Conservation (phyloP, 352 stramenopile genomes). For the Globisporangium orthogonon region DNA sequence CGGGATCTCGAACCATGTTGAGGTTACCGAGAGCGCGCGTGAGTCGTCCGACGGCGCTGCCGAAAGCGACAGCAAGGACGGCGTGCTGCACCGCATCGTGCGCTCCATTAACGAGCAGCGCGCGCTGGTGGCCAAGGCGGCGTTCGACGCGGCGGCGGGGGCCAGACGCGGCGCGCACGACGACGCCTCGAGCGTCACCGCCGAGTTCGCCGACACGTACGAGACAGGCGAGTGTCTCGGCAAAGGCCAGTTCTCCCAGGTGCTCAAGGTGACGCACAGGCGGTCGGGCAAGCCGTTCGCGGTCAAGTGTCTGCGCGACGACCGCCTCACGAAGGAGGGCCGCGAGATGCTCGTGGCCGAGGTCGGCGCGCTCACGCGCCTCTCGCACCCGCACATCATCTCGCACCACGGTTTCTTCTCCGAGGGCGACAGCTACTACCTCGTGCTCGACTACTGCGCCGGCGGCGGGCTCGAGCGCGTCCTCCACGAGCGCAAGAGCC, state of each 20-base stretch:
- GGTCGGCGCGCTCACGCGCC: conserved; percentile 51
- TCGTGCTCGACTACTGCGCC: conserved; percentile 85
- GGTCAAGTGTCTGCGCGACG: conserved; percentile 60
- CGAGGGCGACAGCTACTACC: conserved; percentile 65
- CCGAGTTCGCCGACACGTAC: conserved; percentile 58
- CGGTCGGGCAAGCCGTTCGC: conserved; percentile 36
- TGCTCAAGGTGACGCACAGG: conserved; percentile 45
- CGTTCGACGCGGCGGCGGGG: conserved; percentile 1
- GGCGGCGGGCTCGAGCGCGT: conserved; percentile 77
- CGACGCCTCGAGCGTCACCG: conserved; percentile 5
- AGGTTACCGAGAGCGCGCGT: conserved; percentile 20
- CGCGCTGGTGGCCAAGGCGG: conserved; percentile 7
- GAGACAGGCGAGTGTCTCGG: conserved; percentile 45
- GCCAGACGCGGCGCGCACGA: conserved; percentile 7
- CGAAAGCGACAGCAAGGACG: conserved; percentile 12
- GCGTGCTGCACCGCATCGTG: conserved; percentile 28
- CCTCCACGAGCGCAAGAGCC: conserved; percentile 47
- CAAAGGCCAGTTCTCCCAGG: conserved; percentile 53
- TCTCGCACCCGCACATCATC: conserved; percentile 83
- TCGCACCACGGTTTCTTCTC: conserved; percentile 75
- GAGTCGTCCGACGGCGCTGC: background rate
- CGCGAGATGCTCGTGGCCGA: conserved; percentile 64
- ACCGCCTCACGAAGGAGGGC: conserved; percentile 38
- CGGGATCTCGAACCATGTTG: conserved; percentile 45
- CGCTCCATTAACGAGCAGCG: conserved; percentile 27